A percentile compares a stretch with the other conserved stretches of the same genome.
phyloP scores from a whole-genome alignment of 2,329 filamentous ascomycete genomes.

The Hyphodiscus sp. region DNA sequence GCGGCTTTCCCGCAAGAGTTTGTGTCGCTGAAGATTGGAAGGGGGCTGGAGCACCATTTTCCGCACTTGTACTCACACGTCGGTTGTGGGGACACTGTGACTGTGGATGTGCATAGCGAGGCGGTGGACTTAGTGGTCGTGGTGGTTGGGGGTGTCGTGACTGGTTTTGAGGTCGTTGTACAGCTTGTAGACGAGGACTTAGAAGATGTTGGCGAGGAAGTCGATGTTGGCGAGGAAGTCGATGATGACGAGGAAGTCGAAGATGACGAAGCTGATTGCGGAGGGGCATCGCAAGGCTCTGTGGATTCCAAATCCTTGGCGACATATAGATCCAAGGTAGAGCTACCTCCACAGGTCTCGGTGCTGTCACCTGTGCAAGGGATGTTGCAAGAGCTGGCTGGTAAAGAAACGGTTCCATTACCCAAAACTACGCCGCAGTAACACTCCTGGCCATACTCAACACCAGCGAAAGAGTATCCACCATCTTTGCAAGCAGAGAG shows the following conservation, averaged over 20 bases:
- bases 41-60: slow-evolving; percentile 2
- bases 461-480: slow-evolving; percentile 34
- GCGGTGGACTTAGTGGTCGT: slow-evolving; percentile 14
- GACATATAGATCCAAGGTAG: slow-evolving; percentile 34
- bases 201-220: slow-evolving; percentile 6
- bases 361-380: slow-evolving; percentile 28
- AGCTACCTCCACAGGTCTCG: slow-evolving; percentile 31
- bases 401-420: slow-evolving; percentile 9
- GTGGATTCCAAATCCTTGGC: slow-evolving; percentile 43
- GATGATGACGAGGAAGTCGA: slow-evolving; percentile 5
- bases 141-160: slow-evolving; percentile 3
- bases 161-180: background rate
- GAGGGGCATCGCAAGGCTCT: slow-evolving; percentile 39
- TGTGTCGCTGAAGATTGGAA: slow-evolving; percentile 42
- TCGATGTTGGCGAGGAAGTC: slow-evolving; percentile 3
- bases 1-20: slow-evolving; percentile 35
- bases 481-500: slow-evolving; percentile 33
- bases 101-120: slow-evolving; percentile 41
- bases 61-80: background rate
- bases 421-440: slow-evolving; percentile 35
- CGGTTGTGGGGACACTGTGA: background rate
- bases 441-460: slow-evolving; percentile 34
- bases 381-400: background rate
- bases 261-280: slow-evolving; percentile 15
- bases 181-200: background rate